Evolutionary conservation across 1,139 yeast species (phyloP), one percentile per base, ranked within the genome.

Genomic region (Candida pseudoviswanathii): DNA sequence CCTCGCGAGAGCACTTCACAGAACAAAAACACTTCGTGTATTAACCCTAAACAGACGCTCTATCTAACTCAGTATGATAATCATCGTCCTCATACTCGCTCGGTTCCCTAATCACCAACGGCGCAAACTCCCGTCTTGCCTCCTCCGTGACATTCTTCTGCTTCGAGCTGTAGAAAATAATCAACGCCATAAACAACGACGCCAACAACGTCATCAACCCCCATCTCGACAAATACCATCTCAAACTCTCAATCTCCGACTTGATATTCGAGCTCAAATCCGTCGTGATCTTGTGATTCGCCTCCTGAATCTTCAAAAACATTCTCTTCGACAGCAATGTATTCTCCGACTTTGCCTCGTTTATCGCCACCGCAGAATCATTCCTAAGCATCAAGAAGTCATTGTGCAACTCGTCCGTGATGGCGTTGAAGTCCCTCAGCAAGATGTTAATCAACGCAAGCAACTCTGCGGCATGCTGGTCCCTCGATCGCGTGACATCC

Each of bases 221-320:
- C 67, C 96, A 82, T 51, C 97, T 77, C 4, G 97, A 91, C 42
- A 94, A 83, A 64, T 90, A 92, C 99, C 99, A 94, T 60, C 98
- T 76, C 54, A 92, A 76, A 53, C 86, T 83, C 66, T 94, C 99
- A 53, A 91, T 88, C 52, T 90, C 96, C 0, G 94, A 85, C 63
- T 90, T 83, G 67, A 91, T 80, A 21, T 89, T 94, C 37, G 96
- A 85, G 52, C 85, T 83, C 57, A 94, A 78, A 58, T 88, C 90
- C 5, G 96, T 89, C 24, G 90, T 82, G 51, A 94, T 92, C 59
- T 89, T 85, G 67, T 91, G 92, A 57, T 89, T 86, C 44, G 95
- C 79, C 61, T 89, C 97, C 62, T 90, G 96, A 49, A 91, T 84
- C 56, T 81, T 78, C 55, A 89, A 71, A 59, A 86, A 85, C 38